Evolutionary conservation across 139 green algal species (phyloP).

Genomic region (Chlorella sp.): DNA sequence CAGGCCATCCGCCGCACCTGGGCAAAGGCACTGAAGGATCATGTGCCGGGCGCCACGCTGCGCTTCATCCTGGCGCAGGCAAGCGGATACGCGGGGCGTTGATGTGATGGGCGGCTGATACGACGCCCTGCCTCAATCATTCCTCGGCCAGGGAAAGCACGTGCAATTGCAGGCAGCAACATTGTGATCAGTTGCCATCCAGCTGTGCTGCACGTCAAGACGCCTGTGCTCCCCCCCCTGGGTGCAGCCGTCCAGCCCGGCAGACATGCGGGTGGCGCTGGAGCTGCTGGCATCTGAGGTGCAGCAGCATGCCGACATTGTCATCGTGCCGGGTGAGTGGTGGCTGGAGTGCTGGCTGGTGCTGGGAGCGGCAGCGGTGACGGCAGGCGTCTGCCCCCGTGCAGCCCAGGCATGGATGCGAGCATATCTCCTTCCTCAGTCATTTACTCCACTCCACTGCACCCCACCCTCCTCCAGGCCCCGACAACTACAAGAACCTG

Average conservation of each 20-base stretch:
- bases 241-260: constrained; percentile 6
- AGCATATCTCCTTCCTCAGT: neutral
- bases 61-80: constrained; percentile 59
- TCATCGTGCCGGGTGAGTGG: constrained; percentile 37
- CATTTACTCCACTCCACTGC: neutral
- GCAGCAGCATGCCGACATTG: constrained; percentile 38
- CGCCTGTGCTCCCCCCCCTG: neutral
- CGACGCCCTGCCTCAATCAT: too few species aligned
- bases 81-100: too few species aligned
- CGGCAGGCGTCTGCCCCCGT: too few species aligned
- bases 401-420: too few species aligned
- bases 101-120: too few species aligned
- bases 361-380: too few species aligned
- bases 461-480: neutral
- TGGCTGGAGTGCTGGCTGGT: neutral
- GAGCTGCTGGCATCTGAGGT: constrained; percentile 17
- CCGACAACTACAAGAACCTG: constrained; percentile 60
- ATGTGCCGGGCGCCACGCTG: constrained; percentile 7
- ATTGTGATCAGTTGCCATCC: too few species aligned
- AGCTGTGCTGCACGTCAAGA: too few species aligned
- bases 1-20: constrained; percentile 43
- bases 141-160: too few species aligned
- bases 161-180: too few species aligned
- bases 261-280: neutral
- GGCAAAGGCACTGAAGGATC: constrained; percentile 7